Conservation (phyloP, 306 rosid species). For the Cicer yamashitae region DNA sequence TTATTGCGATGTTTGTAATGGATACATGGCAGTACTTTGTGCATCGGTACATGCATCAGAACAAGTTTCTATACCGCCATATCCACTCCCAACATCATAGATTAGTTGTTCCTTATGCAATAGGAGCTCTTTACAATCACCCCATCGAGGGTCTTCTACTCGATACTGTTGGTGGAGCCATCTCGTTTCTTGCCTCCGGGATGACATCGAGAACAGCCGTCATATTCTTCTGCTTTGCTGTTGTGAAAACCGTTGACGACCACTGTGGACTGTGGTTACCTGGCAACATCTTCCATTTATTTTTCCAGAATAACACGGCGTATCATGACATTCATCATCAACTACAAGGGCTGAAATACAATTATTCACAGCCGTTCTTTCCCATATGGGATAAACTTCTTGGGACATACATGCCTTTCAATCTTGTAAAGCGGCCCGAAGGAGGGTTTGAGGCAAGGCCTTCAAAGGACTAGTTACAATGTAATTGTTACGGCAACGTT, state of each 20-base stretch:
- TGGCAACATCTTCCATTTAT: conserved; percentile 71
- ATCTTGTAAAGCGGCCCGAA: conserved; percentile 66
- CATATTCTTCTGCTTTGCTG: conserved; percentile 80
- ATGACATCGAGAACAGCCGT: conserved; percentile 88
- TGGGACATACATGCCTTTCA: conserved; percentile 84
- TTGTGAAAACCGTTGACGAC: conserved; percentile 82
- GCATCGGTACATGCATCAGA: conserved; percentile 91
- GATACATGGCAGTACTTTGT: conserved; percentile 96
- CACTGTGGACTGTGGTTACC: conserved; percentile 94
- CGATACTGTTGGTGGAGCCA: conserved; percentile 83
- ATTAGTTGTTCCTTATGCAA: conserved; percentile 84
- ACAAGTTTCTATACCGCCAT: conserved; percentile 82
- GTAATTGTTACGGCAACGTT: conserved; percentile 31
- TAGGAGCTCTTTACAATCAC: conserved; percentile 92
- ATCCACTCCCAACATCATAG: conserved; percentile 87
- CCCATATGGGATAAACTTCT: conserved; percentile 85
- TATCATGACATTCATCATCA: conserved; percentile 95
- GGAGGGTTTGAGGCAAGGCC: conserved; percentile 80
- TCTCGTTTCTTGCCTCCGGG: conserved; percentile 77
- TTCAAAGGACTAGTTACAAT: conserved; percentile 52
- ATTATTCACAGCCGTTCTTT: conserved; percentile 90
- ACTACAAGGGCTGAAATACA: conserved; percentile 81
- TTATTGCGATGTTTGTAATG: conserved; percentile 80
- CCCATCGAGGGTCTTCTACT: conserved; percentile 89
- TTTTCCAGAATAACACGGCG: conserved; percentile 88